Base-by-base conservation (phyloP, 2,329 filamentous ascomycete species). In the Pseudomassariella vexata region DNA sequence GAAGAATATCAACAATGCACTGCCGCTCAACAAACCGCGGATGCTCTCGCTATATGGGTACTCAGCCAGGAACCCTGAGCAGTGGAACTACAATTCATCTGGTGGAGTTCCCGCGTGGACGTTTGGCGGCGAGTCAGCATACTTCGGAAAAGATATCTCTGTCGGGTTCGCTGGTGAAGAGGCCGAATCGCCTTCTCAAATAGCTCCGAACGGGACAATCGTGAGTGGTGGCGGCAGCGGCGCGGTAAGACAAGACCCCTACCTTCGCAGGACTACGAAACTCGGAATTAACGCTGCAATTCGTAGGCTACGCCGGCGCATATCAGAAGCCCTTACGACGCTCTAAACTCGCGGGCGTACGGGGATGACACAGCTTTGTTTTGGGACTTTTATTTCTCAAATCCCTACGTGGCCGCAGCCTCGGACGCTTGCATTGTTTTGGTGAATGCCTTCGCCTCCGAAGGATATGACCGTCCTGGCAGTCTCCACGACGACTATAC, bases 351-450 rank as follows among this genome's bases (percentile, higher is more conserved):
- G 21, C 66, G 63, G 20, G 70, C 72, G 0, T 65, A 63, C 30
- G 55, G 70, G 8, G 76, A 83, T 35, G 65, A 62, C 27, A 79
- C 75, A 0, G 64, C 65, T 1, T 47, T 82, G 2, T 72, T 70
- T 48, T 79, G 71, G 65, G 79, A 84, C 47, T 73, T 79, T 39
- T 50, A 52, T 11, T 65, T 56, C 1, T 47, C 51, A 2, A 52
- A 62, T 2, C 75, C 78, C 0, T 44, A 55, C 5, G 68, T 81
- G 6, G 60, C 70, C 29, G 50, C 60, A 2, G 55, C 41, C 4
- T 65, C 70, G 2, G 70, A 88, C 45, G 67, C 85, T 6, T 92
- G 86, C 41, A 56, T 82, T 3, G 74, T 82, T 0, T 74, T 82
- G 42, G 71, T 76, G 43, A 83, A 83, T 47, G 72, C 68, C 6